Evolutionary conservation across 495 filamentous ascomycete species (phyloP), one percentile per base, ranked within the genome.

Genomic region (Trypethelium eluteriae): DNA sequence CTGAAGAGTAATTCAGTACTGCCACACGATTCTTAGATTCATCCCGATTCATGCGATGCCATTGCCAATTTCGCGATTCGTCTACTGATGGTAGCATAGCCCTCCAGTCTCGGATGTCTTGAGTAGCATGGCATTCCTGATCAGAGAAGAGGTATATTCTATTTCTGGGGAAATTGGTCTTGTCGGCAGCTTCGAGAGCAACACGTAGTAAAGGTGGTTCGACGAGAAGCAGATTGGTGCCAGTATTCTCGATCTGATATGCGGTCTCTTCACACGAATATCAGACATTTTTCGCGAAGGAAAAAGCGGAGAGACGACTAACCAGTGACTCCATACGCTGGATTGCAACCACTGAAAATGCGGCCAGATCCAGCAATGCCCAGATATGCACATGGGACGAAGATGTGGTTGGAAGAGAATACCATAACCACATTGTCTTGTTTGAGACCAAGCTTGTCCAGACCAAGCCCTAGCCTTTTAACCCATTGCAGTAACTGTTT

Each of bases 111-210:
- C 72, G 71, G 64, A 86, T 38, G 70, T 81, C 71, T 64, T 75
- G 49, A 10, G 64, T 49, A 9, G 66, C 32, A 7, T 62, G 32
- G 18, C 67, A 69, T n/a, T 71, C 56, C 2, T 71, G 69, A 68
- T 80, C 82, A 56, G 78, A 79, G 71, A 85, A 86, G 32, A 83
- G 77, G 68, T 79, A 85, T 25, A 86, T 79, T 10, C 70, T 72
- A 14, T 79, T 69, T n/a, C 65, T 72, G 0, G 73, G 68, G 47
- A 85, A 68, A 0, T 75, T 77, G 2, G 74, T 73, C 46, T 77
- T 69, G 32, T 72, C 46, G 0, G 82, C 80, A 1, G 83, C 82
- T 66, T 78, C 78, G 2, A 77, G 68, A 2, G 73, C 69, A 9
- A 70, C 69, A 14, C 66, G 46, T 3, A 75, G 66, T 9, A 84